Evolutionary conservation across 805 yeast genomes (phyloP).

Genomic region (Starmerella bombicola): DNA sequence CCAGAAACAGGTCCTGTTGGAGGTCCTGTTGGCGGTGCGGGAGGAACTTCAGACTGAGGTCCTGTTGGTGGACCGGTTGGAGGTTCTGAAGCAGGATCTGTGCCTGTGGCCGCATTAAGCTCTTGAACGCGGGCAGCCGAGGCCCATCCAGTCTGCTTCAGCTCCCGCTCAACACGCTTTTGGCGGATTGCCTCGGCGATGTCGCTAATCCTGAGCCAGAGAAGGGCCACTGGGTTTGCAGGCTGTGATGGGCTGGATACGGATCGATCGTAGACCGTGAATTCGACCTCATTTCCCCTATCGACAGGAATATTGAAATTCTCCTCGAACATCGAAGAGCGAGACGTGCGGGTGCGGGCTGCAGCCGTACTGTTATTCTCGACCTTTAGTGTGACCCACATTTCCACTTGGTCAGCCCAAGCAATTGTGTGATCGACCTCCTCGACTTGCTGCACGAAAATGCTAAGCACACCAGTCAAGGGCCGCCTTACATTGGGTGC

Average conservation of each 20-base stretch:
- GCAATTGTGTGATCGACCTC: constrained; percentile 85
- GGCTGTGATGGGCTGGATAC: constrained; percentile 23
- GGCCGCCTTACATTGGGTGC: constrained; percentile 70
- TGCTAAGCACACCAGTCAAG: constrained; percentile 62
- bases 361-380: constrained; percentile 31
- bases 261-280: constrained; percentile 73
- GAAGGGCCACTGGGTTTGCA: constrained; percentile 65
- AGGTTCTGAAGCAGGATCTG: constrained; percentile 1
- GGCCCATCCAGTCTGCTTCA: constrained; percentile 60
- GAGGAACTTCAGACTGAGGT: neutral
- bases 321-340: constrained; percentile 66
- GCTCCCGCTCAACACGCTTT: constrained; percentile 51
- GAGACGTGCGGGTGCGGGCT: constrained; percentile 52
- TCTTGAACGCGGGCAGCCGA: constrained; percentile 47
- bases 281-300: constrained; percentile 83
- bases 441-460: constrained; percentile 63
- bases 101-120: constrained; percentile 5
- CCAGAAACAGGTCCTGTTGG: neutral
- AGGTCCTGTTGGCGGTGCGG: neutral
- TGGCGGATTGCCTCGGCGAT: constrained; percentile 90
- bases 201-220: constrained; percentile 85
- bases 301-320: constrained; percentile 69
- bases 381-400: constrained; percentile 40
- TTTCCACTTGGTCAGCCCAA: constrained; percentile 73
- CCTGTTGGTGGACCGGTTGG: constrained; percentile 1